Evolutionary conservation across 345 rosid genomes (phyloP).

Genomic region (Populus alba): DNA sequence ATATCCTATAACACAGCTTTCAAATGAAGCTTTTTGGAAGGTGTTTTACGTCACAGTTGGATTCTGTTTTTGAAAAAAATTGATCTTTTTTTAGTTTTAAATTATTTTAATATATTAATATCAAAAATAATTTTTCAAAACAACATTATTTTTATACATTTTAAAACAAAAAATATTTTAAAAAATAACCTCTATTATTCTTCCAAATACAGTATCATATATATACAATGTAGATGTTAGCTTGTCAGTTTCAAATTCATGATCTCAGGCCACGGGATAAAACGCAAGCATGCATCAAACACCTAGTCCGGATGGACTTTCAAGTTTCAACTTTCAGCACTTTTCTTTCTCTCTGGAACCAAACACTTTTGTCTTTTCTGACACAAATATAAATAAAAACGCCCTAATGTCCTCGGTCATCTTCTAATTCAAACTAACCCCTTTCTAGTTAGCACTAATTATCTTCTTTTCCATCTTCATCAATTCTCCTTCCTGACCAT

Average conservation of each 20-base stretch:
- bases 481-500: background rate
- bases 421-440: background rate
- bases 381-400: background rate
- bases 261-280: background rate
- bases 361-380: constrained; percentile 2
- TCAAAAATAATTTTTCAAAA: too few species aligned
- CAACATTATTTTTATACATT: too few species aligned
- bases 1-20: too few species aligned
- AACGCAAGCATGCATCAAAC: constrained; percentile 15
- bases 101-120: too few species aligned
- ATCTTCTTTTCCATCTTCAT: background rate
- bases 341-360: constrained; percentile 6
- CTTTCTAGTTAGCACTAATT: background rate
- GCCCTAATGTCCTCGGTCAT: background rate
- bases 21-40: too few species aligned
- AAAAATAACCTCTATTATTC: too few species aligned
- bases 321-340: constrained; percentile 11
- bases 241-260: background rate
- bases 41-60: too few species aligned
- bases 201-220: too few species aligned
- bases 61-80: too few species aligned
- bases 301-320: constrained; percentile 2
- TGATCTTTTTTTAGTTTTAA: too few species aligned
- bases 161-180: too few species aligned
- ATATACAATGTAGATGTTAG: background rate